A percentile compares a stretch with the other conserved stretches of the same genome.
These are phyloP conservation scores for Candida sp. DNA, from an alignment of 1,139 yeast species.

Conservation along the genomic window DNA sequence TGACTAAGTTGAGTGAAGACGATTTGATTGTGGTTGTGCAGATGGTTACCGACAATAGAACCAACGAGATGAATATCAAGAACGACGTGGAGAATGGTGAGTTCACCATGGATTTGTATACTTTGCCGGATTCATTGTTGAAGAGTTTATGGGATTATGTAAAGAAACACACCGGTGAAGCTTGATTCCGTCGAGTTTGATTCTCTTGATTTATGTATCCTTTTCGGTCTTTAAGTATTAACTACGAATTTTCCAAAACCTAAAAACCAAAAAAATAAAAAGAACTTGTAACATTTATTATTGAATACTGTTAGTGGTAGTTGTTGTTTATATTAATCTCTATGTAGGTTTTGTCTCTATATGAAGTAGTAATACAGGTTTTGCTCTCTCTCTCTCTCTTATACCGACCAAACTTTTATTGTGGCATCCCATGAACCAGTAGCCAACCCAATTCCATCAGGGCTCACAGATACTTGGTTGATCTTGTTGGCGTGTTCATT, in stretches of 20 bases:
- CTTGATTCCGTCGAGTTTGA: slow-evolving; percentile 15
- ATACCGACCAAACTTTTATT: slow-evolving; percentile 59
- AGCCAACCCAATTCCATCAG: slow-evolving; percentile 75
- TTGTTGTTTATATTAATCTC: too few relatives aligned
- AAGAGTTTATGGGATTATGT: slow-evolving; percentile 97
- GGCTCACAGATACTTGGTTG: slow-evolving; percentile 67
- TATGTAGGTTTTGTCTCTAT: too few relatives aligned
- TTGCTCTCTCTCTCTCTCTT: neutral
- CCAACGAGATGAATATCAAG: slow-evolving; percentile 95
- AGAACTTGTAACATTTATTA: slow-evolving; percentile 4
- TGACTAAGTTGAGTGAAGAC: slow-evolving; percentile 89
- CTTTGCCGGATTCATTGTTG: slow-evolving; percentile 90
- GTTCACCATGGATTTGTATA: slow-evolving; percentile 94
- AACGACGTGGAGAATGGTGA: slow-evolving; percentile 98
- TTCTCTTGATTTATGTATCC: neutral
- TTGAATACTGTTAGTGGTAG: too few relatives aligned
- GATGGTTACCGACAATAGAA: slow-evolving; percentile 96
- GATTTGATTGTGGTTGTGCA: slow-evolving; percentile 95
- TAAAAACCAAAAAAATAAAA: neutral
- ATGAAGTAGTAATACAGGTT: neutral
- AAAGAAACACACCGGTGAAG: slow-evolving; percentile 61
- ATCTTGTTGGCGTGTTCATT: slow-evolving; percentile 58
- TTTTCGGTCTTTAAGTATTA: neutral
- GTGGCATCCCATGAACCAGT: slow-evolving; percentile 78
- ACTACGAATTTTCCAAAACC: neutral